Evolutionary conservation across 345 rosid genomes (phyloP).

Genomic region (Alliaria petiolata): DNA sequence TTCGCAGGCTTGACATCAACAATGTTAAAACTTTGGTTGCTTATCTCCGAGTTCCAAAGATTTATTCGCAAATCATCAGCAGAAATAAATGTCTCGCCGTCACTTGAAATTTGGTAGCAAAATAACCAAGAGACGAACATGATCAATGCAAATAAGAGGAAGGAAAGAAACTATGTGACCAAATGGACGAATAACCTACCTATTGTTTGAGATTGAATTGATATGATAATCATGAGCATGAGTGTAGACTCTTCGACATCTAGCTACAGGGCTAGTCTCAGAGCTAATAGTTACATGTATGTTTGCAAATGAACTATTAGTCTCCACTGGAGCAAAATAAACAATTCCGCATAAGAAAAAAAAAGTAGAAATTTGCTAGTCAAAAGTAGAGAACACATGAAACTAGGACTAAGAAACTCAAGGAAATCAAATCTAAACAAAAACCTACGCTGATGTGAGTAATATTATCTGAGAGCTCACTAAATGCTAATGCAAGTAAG

Average conservation of each 20-base stretch:
- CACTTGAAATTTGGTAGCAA: slow-evolving; percentile 40
- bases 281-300: slow-evolving; percentile 38
- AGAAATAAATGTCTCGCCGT: slow-evolving; percentile 69
- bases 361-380: not conserved
- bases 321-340: not conserved
- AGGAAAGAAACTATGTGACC: not conserved
- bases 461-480: no score
- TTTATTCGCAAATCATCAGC: slow-evolving; percentile 69
- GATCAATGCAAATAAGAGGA: slow-evolving; percentile 21
- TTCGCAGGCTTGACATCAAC: slow-evolving; percentile 67
- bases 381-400: not conserved
- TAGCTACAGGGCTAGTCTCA: slow-evolving; percentile 77
- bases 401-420: not conserved
- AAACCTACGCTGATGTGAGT: not conserved
- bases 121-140: not conserved
- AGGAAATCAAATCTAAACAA: not conserved
- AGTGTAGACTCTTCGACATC: slow-evolving; percentile 97
- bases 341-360: not conserved
- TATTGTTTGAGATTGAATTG: slow-evolving; percentile 81
- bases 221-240: slow-evolving; percentile 92
- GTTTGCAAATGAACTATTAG: not conserved
- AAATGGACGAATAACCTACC: slow-evolving; percentile 37
- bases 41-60: slow-evolving; percentile 72
- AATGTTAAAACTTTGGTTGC: slow-evolving; percentile 65
- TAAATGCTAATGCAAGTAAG: no score